Evolutionary conservation across 352 stramenopile species (phyloP).

Genomic region (Pythium dissimile): DNA sequence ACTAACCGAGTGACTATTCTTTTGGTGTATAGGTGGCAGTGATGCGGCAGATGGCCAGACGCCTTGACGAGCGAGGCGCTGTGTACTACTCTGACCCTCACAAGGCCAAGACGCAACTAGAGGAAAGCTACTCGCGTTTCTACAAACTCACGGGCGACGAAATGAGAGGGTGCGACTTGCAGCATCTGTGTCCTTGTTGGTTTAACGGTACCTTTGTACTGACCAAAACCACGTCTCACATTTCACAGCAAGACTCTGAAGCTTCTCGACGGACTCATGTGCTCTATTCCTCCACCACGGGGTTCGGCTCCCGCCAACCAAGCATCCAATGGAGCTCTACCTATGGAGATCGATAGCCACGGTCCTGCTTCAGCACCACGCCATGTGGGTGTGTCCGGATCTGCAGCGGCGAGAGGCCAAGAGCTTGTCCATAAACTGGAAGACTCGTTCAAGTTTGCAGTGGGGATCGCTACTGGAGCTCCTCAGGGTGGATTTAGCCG

Average conservation of each 20-base stretch:
- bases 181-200: background rate
- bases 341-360: constrained; percentile 25
- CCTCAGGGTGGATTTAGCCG: constrained; percentile 9
- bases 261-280: constrained; percentile 68
- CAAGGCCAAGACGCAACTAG: constrained; percentile 45
- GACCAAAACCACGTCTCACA: background rate
- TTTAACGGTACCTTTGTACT: background rate
- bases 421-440: constrained; percentile 54
- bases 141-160: constrained; percentile 72
- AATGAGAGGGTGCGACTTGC: constrained; percentile 55
- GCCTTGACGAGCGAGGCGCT: constrained; percentile 45
- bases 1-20: too few relatives aligned
- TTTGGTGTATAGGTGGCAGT: constrained; percentile 44
- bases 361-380: background rate
- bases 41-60: constrained; percentile 72
- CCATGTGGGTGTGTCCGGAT: background rate
- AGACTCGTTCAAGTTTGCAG: constrained; percentile 76
- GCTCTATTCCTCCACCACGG: constrained; percentile 27
- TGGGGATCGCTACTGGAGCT: constrained; percentile 50
- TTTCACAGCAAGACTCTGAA: constrained; percentile 52
- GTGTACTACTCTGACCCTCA: constrained; percentile 39
- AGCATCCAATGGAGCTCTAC: background rate
- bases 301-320: background rate
- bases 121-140: constrained; percentile 79
- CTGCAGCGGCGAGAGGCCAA: constrained; percentile 6